Percentiles rank a stretch among this genome's conserved stretches.
These are phyloP conservation scores for Huiozyma sinensis DNA, from an alignment of 805 yeast genomes.

Conservation along the genomic window DNA sequence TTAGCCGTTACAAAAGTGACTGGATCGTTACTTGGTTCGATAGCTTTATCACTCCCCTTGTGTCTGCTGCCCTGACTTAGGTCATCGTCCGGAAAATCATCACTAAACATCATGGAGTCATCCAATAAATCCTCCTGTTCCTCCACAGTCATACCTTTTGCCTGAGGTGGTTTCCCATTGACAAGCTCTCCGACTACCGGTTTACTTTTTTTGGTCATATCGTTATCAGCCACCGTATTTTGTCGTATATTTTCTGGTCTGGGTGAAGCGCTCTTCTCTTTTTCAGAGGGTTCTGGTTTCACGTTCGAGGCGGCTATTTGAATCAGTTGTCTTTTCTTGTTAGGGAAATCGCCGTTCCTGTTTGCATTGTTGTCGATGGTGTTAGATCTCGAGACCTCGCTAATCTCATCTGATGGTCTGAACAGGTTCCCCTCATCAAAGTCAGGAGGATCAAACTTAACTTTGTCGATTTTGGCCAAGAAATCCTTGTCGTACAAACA, in stretches of 20 bases:
- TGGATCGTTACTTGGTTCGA: constrained; percentile 7
- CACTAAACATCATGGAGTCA: constrained; percentile 46
- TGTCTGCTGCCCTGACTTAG: constrained; percentile 6
- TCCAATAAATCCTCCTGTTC: constrained; percentile 32
- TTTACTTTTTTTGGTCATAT: not conserved
- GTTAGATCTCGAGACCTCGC: constrained; percentile 22
- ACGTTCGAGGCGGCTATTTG: constrained; percentile 5
- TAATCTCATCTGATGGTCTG: constrained; percentile 28
- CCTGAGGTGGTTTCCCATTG: no score
- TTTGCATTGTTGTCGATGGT: constrained; percentile 11
- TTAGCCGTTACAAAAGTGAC: constrained; percentile 51
- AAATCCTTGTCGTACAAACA: constrained; percentile 73
- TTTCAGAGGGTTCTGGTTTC: not conserved
- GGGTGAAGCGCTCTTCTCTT: not conserved
- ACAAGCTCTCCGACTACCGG: not conserved
- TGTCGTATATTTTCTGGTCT: not conserved
- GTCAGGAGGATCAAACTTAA: constrained; percentile 36
- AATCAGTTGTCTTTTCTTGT: constrained; percentile 17
- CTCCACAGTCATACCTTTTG: constrained; percentile 1
- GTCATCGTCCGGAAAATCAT: constrained; percentile 33
- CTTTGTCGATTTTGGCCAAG: constrained; percentile 34
- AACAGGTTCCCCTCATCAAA: constrained; percentile 34
- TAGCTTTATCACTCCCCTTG: constrained; percentile 3
- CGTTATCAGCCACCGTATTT: not conserved
- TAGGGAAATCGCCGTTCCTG: constrained; percentile 1